Evolutionary conservation across 164 flowering plant genomes (phyloP).

Genomic region (Chimonanthus salicifolius): DNA sequence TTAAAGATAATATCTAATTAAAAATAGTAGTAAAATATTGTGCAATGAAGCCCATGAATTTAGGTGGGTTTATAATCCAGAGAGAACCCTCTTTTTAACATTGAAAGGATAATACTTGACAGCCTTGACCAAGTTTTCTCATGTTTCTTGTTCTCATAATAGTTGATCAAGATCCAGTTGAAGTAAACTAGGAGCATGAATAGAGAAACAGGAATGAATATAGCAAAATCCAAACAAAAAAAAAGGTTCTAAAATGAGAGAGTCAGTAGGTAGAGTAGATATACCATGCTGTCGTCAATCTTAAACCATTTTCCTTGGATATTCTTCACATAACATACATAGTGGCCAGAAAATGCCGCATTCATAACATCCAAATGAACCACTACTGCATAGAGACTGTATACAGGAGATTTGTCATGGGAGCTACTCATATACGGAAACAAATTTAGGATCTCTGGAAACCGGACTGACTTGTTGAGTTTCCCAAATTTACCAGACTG

Average conservation of each 20-base stretch:
- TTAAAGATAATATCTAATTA: too few species aligned
- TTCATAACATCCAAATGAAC: slow-evolving; percentile 90
- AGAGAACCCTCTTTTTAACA: too few species aligned
- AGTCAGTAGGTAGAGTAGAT: slow-evolving; percentile 12
- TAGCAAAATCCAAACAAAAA: too few species aligned
- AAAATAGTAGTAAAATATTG: too few species aligned
- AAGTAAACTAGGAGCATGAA: too few species aligned
- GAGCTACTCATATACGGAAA: slow-evolving; percentile 78
- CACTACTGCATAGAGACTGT: slow-evolving; percentile 81
- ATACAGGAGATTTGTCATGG: slow-evolving; percentile 64
- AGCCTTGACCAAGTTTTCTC: too few species aligned
- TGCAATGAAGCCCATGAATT: too few species aligned
- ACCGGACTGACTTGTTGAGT: slow-evolving; percentile 70
- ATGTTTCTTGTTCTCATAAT: too few species aligned
- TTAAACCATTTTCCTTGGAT: slow-evolving; percentile 77
- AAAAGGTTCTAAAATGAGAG: background rate
- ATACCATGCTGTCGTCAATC: slow-evolving; percentile 83
- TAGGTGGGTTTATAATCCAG: too few species aligned
- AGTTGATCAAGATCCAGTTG: too few species aligned
- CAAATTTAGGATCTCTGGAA: slow-evolving; percentile 71
- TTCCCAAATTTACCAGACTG: slow-evolving; percentile 97
- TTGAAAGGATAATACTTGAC: too few species aligned
- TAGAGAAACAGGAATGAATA: too few species aligned
- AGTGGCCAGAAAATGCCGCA: slow-evolving; percentile 95
- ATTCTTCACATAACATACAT: slow-evolving; percentile 77